Conservation (phyloP, 257 asterid genomes). For the Fraxinus cuspidata region DNA sequence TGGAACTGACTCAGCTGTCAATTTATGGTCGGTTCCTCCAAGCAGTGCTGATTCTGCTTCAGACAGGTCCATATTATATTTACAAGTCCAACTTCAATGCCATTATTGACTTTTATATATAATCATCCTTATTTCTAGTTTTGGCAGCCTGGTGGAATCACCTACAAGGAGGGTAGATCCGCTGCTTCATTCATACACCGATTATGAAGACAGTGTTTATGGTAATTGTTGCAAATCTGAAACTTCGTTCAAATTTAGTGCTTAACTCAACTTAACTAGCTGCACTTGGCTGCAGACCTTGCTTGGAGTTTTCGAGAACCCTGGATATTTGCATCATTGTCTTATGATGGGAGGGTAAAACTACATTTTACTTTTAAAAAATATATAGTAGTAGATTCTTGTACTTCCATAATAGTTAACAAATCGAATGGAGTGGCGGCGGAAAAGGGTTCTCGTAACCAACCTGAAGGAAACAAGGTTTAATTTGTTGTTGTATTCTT, state of each 20-base stretch:
- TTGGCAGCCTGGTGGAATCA: slow-evolving; percentile 49
- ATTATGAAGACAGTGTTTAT: slow-evolving; percentile 94
- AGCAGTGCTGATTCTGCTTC: slow-evolving; percentile 41
- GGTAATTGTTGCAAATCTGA: slow-evolving; percentile 51
- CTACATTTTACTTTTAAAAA: slow-evolving; percentile 6
- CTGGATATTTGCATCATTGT: slow-evolving; percentile 93
- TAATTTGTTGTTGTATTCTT: not conserved
- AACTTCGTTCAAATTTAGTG: slow-evolving; percentile 13
- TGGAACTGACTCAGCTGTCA: slow-evolving; percentile 97
- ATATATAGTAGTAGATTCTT: not conserved
- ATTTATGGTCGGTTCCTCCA: slow-evolving; percentile 71
- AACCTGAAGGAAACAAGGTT: not conserved
- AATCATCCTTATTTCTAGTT: slow-evolving; percentile 22
- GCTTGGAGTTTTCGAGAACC: slow-evolving; percentile 98
- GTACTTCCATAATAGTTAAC: not conserved
- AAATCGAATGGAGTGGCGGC: not conserved
- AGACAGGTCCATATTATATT: slow-evolving; percentile 52
- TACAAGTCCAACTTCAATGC: slow-evolving; percentile 9
- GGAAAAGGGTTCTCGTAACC: not conserved
- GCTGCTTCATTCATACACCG: slow-evolving; percentile 72
- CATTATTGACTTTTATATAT: slow-evolving; percentile 11
- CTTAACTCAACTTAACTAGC: slow-evolving; percentile 29
- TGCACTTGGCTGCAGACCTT: slow-evolving; percentile 56
- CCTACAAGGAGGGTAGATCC: slow-evolving; percentile 45
- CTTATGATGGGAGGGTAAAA: slow-evolving; percentile 98